A percentile compares a stretch with the other conserved stretches of the same genome.
These are phyloP conservation scores for Periconia sp. DNA, from an alignment of 2,329 filamentous ascomycete genomes.

Conservation along the genomic window DNA sequence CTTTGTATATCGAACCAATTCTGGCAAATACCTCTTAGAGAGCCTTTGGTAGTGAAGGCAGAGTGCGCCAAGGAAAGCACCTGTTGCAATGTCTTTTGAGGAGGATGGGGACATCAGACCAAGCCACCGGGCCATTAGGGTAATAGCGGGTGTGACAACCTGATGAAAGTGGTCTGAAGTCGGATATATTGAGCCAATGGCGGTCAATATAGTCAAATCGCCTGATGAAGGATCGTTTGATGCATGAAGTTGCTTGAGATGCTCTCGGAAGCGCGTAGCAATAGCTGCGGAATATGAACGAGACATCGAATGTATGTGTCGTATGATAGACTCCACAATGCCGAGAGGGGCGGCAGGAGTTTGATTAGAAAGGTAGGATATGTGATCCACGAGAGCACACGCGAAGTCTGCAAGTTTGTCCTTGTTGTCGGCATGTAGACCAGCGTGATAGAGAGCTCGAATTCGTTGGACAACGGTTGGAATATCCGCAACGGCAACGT, in stretches of 20 bases:
- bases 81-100: conserved; percentile 71
- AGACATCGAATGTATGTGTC: conserved; percentile 90
- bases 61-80: conserved; percentile 79
- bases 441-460: conserved; percentile 88
- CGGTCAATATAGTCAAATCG: conserved; percentile 83
- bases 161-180: conserved; percentile 98
- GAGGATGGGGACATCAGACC: conserved; percentile 74
- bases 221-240: conserved; percentile 65
- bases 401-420: conserved; percentile 76
- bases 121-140: conserved; percentile 83
- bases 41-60: conserved; percentile 81
- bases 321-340: conserved; percentile 78
- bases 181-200: conserved; percentile 83
- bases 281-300: conserved; percentile 84
- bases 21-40: conserved; percentile 87
- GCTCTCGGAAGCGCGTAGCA: conserved; percentile 76
- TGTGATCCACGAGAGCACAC: conserved; percentile 68
- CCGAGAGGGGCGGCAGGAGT: conserved; percentile 64
- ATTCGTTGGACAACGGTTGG: conserved; percentile 87
- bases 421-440: conserved; percentile 85
- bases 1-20: conserved; percentile 80
- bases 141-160: conserved; percentile 86
- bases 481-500: conserved; percentile 68
- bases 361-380: conserved; percentile 63
- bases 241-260: conserved; percentile 65